Conservation (phyloP, 1,284 basidiomycete species). For the Apiotrichum veenhuisii region DNA sequence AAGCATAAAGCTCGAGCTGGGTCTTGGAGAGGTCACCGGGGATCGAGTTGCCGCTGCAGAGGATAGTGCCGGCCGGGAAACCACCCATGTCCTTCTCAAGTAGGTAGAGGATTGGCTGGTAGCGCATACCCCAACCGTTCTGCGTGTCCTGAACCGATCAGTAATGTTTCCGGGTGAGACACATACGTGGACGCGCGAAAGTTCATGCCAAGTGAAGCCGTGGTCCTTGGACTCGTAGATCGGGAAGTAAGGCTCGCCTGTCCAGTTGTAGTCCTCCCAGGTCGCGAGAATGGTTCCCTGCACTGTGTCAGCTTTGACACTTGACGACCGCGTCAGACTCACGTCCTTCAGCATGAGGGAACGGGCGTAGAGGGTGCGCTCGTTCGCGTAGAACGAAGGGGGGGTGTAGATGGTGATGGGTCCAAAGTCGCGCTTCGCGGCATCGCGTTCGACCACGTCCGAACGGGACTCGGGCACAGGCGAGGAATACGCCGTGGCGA, state of each 20-base stretch:
- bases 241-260: slow-evolving; percentile 8
- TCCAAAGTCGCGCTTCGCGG: slow-evolving; percentile 18
- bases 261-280: slow-evolving; percentile 25
- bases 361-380: slow-evolving; percentile 21
- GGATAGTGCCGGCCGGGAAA: slow-evolving; percentile 39
- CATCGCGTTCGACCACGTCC: too few relatives aligned
- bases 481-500: too few relatives aligned
- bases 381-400: slow-evolving; percentile 18
- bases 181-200: slow-evolving; percentile 1
- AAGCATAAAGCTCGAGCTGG: slow-evolving; percentile 47
- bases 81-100: slow-evolving; percentile 32
- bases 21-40: slow-evolving; percentile 36
- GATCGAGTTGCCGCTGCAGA: slow-evolving; percentile 37
- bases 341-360: slow-evolving; percentile 19
- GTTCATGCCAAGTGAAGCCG: slow-evolving; percentile 12
- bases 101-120: slow-evolving; percentile 44
- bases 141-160: slow-evolving; percentile 13
- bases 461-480: not conserved
- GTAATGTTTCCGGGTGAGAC: not conserved
- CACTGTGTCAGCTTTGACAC: not conserved
- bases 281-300: slow-evolving; percentile 15
- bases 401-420: slow-evolving; percentile 24
- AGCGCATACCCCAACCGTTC: slow-evolving; percentile 43
- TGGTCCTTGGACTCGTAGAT: slow-evolving; percentile 19
- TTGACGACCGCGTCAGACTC: slow-evolving; percentile 1